Evolutionary conservation across 352 stramenopile genomes (phyloP).

Genomic region (Phytophthora constricta): DNA sequence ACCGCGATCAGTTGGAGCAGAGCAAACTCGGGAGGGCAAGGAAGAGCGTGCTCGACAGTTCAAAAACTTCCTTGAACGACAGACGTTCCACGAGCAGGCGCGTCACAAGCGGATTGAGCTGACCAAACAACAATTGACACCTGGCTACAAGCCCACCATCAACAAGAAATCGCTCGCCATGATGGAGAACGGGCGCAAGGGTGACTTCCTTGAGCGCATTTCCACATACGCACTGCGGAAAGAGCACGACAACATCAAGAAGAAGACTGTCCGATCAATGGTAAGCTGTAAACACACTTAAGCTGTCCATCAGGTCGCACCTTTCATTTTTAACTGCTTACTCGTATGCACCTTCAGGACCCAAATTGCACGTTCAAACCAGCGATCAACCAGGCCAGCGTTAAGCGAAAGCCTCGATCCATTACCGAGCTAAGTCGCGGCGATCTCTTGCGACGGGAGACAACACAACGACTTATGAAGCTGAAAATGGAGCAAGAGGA

Average conservation of each 20-base stretch:
- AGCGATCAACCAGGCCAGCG: conserved; percentile 77
- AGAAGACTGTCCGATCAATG: conserved; percentile 66
- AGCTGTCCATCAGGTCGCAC: not conserved
- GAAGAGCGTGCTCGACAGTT: conserved; percentile 62
- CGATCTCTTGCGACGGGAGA: conserved; percentile 79
- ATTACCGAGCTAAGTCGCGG: conserved; percentile 85
- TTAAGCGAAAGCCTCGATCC: conserved; percentile 63
- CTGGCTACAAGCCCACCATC: conserved; percentile 70
- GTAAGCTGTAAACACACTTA: conserved; percentile 29
- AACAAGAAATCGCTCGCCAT: conserved; percentile 84
- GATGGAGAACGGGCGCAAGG: conserved; percentile 83
- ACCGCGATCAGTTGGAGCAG: conserved; percentile 59
- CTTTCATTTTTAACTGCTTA: not conserved
- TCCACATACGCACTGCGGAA: conserved; percentile 78
- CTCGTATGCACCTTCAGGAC: conserved; percentile 44
- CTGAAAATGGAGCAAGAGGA: conserved; percentile 90
- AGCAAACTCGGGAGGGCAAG: conserved; percentile 49
- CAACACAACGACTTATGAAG: conserved; percentile 82
- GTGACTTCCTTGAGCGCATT: conserved; percentile 84
- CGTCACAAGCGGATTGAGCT: conserved; percentile 67
- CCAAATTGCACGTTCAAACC: conserved; percentile 88
- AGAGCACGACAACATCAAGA: conserved; percentile 83
- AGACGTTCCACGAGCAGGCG: conserved; percentile 77
- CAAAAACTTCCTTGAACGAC: conserved; percentile 74
- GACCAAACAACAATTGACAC: conserved; percentile 66